Evolutionary conservation across 2,329 filamentous ascomycete genomes (phyloP).

Genomic region (Dothistroma septosporum): DNA sequence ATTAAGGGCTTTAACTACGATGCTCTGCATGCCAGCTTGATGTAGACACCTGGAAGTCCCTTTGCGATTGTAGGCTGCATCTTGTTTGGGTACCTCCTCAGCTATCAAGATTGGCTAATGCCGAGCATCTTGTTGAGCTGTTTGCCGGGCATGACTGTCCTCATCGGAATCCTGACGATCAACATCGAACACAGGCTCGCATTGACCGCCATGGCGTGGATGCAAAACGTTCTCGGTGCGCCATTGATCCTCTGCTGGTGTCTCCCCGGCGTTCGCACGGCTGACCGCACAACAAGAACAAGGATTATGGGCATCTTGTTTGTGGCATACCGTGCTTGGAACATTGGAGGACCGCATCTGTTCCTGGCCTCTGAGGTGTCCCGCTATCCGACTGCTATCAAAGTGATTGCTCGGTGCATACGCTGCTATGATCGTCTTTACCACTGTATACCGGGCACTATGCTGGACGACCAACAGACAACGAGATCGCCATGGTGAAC

Average conservation of each 20-base stretch:
- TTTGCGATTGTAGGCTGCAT: slow-evolving; percentile 19
- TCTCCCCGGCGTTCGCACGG: slow-evolving; percentile 15
- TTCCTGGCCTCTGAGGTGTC: slow-evolving; percentile 57
- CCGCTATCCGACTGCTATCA: slow-evolving; percentile 50
- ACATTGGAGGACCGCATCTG: slow-evolving; percentile 62
- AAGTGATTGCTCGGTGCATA: slow-evolving; percentile 17
- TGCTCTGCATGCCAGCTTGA: slow-evolving; percentile 60
- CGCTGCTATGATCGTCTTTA: slow-evolving; percentile 12
- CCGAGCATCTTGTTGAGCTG: slow-evolving; percentile 17
- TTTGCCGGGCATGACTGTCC: slow-evolving; percentile 19
- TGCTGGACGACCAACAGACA: slow-evolving; percentile 7
- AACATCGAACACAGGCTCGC: slow-evolving; percentile 17
- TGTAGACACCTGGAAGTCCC: slow-evolving; percentile 51
- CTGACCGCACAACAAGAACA: slow-evolving; percentile 62
- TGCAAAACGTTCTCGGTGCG: slow-evolving; percentile 21
- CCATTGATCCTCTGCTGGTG: slow-evolving; percentile 22
- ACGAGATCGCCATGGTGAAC: slow-evolving; percentile 9
- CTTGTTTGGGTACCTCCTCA: slow-evolving; percentile 11
- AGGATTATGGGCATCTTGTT: slow-evolving; percentile 61
- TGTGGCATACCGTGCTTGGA: slow-evolving; percentile 57
- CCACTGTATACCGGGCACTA: slow-evolving; percentile 7
- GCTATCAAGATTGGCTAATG: slow-evolving; percentile 9
- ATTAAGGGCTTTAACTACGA: slow-evolving; percentile 51
- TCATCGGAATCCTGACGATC: slow-evolving; percentile 22
- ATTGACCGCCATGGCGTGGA: slow-evolving; percentile 20